These are phyloP conservation scores for Torrubiella hemipterigena DNA, from an alignment of 2,329 filamentous ascomycete genomes.

Conservation along the genomic window DNA sequence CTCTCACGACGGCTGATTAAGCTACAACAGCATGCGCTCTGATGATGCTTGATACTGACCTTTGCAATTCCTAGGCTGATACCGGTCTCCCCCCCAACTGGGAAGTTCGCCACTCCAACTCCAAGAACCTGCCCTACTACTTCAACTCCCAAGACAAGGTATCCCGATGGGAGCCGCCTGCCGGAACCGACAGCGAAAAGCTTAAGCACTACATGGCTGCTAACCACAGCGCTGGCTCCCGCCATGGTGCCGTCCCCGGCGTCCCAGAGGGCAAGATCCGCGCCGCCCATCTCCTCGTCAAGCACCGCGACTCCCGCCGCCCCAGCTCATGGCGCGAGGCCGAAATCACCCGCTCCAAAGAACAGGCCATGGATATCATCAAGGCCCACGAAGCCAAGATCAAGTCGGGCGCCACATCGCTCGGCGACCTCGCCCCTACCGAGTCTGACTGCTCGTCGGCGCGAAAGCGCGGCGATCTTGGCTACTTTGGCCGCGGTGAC, in stretches of 20 bases:
- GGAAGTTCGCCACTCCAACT: constrained; percentile 97
- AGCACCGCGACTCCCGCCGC: constrained; percentile 79
- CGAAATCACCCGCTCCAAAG: constrained; percentile 77
- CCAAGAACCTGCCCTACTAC: constrained; percentile 98
- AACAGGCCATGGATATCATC: constrained; percentile 73
- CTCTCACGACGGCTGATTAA: no score
- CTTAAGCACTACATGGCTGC: constrained; percentile 89
- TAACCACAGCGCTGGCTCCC: constrained; percentile 56
- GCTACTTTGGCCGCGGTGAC: constrained; percentile 85
- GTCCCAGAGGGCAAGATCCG: constrained; percentile 73
- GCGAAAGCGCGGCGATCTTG: constrained; percentile 85
- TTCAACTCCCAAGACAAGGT: constrained; percentile 81
- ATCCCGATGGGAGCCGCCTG: constrained; percentile 90
- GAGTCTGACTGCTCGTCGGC: constrained; percentile 96
- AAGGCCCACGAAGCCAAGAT: constrained; percentile 66
- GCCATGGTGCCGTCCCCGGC: constrained; percentile 22
- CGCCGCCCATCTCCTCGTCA: constrained; percentile 83
- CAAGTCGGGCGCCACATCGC: constrained; percentile 49
- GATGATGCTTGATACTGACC: no score
- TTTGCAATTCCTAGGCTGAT: constrained; percentile 47
- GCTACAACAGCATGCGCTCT: no score
- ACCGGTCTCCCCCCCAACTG: constrained; percentile 75
- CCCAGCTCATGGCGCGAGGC: constrained; percentile 90
- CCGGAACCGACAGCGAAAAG: constrained; percentile 78
- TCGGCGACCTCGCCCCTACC: constrained; percentile 76